Conservation (phyloP, 2,329 filamentous ascomycete genomes). For the Harringtonia aguacate region DNA sequence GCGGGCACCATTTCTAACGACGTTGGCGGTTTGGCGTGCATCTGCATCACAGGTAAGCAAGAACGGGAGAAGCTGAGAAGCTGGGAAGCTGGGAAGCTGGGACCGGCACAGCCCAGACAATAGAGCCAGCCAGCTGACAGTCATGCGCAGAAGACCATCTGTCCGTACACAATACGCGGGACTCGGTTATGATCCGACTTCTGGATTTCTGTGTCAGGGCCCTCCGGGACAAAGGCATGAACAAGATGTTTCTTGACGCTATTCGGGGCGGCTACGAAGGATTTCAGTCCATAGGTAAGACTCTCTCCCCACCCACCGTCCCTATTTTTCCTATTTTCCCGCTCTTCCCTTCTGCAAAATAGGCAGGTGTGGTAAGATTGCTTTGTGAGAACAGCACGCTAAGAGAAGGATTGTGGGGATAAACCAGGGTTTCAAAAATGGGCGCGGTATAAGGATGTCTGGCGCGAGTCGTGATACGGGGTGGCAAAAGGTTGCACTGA, state of each 20-base stretch:
- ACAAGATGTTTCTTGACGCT: slow-evolving; percentile 43
- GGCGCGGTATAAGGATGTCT: slow-evolving; percentile 46
- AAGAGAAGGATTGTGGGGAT: neutral
- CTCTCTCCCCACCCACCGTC: neutral
- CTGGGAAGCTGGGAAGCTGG: no score
- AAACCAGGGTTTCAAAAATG: slow-evolving; percentile 44
- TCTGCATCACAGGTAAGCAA: slow-evolving; percentile 40
- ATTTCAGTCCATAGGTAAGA: slow-evolving; percentile 41
- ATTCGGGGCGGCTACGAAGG: slow-evolving; percentile 38
- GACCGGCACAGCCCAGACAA: no score
- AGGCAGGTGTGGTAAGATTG: neutral
- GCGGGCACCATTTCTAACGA: slow-evolving; percentile 35
- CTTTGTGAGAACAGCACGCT: neutral
- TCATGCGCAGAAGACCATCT: slow-evolving; percentile 28
- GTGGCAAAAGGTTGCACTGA: neutral
- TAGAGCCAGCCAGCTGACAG: neutral
- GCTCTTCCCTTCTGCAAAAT: neutral
- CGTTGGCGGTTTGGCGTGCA: slow-evolving; percentile 49
- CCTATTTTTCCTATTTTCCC: neutral
- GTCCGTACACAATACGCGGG: slow-evolving; percentile 30
- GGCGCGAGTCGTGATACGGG: slow-evolving; percentile 28
- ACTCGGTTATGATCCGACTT: slow-evolving; percentile 41
- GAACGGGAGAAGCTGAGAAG: neutral
- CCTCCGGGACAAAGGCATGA: slow-evolving; percentile 38
- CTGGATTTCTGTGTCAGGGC: slow-evolving; percentile 39